Evolutionary conservation across 331 rosid genomes (phyloP).

Genomic region (Malus hybrid): DNA sequence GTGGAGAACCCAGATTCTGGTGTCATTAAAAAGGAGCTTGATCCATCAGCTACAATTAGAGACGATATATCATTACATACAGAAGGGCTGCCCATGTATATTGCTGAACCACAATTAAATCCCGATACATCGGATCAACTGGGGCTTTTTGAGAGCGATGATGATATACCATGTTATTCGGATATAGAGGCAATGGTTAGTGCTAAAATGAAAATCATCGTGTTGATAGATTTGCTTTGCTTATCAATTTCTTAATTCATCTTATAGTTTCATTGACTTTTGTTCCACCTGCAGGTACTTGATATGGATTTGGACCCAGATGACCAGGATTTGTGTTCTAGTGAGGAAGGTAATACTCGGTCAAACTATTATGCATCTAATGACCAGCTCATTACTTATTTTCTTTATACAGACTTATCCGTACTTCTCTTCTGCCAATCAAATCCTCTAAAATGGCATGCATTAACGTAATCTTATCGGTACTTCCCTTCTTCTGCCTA

Average conservation of each 20-base stretch:
- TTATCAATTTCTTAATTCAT: conserved; percentile 3
- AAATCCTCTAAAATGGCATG: not conserved
- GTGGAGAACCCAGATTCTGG: conserved; percentile 33
- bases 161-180: conserved; percentile 77
- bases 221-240: not conserved
- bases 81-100: conserved; percentile 33
- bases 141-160: conserved; percentile 59
- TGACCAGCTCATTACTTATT: conserved; percentile 2
- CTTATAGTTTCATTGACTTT: conserved; percentile 1
- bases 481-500: not conserved
- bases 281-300: conserved; percentile 59
- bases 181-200: conserved; percentile 95
- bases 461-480: not conserved
- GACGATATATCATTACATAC: conserved; percentile 30
- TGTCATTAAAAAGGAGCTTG: conserved; percentile 34
- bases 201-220: conserved; percentile 2
- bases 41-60: conserved; percentile 28
- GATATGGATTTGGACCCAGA: conserved; percentile 94
- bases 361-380: not conserved
- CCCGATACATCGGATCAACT: conserved; percentile 42
- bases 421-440: not conserved
- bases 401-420: not conserved
- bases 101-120: conserved; percentile 30
- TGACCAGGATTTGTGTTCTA: conserved; percentile 48
- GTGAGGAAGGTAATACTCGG: conserved; percentile 65